Percentiles rank a stretch among this genome's conserved stretches.
Conservation (phyloP, 2,329 filamentous ascomycete genomes). For the Gnomoniopsis smithogilvyi region DNA sequence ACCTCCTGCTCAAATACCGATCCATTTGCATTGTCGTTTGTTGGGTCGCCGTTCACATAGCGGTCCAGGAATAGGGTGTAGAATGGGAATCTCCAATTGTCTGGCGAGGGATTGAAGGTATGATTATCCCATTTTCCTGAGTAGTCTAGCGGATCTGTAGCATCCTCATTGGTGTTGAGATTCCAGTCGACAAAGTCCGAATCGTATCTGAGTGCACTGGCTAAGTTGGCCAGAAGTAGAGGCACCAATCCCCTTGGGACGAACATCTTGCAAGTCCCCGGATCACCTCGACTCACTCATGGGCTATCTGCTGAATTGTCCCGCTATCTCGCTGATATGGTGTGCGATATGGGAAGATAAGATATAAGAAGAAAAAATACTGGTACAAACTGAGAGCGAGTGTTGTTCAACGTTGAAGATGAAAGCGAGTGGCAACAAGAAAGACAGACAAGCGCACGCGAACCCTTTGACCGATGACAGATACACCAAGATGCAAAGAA, state of each 20-base stretch:
- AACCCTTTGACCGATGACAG: conserved; percentile 2
- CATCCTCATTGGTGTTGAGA: conserved; percentile 39
- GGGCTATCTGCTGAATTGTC: neutral
- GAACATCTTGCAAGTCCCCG: conserved; percentile 18
- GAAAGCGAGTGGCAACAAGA: conserved; percentile 14
- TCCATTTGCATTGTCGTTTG: conserved; percentile 60
- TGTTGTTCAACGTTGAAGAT: neutral
- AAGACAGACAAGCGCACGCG: conserved; percentile 13
- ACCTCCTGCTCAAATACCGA: conserved; percentile 59
- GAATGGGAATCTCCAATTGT: conserved; percentile 61
- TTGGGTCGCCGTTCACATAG: conserved; percentile 62
- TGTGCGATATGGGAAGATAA: neutral
- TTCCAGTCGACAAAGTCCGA: conserved; percentile 18
- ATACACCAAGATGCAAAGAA: neutral
- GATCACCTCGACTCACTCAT: conserved; percentile 9
- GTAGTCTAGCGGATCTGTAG: conserved; percentile 50
- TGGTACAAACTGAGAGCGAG: conserved; percentile 8
- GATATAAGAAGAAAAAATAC: neutral
- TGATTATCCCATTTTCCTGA: conserved; percentile 50
- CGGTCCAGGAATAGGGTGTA: conserved; percentile 64
- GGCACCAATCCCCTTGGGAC: conserved; percentile 18
- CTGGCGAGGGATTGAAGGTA: conserved; percentile 48
- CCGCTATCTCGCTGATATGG: neutral
- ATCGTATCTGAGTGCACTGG: conserved; percentile 16
- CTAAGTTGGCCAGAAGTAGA: conserved; percentile 16